Conservation (phyloP, 1,284 basidiomycete genomes). For the Volvariella surrecta region DNA sequence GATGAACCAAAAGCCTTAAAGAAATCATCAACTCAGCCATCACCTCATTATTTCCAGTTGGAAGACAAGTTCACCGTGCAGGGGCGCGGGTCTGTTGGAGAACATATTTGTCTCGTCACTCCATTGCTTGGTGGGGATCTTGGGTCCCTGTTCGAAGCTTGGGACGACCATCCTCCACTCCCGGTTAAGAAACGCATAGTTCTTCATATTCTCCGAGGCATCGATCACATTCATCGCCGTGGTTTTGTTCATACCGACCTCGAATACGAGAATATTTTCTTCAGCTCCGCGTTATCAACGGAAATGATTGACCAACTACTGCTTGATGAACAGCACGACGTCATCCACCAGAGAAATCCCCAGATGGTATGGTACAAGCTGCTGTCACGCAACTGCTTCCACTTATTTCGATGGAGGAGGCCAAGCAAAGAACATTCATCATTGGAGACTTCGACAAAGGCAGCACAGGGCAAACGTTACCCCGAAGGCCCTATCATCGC, state of each 20-base stretch:
- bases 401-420: constrained; percentile 16
- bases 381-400: constrained; percentile 23
- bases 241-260: constrained; percentile 21
- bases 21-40: no score
- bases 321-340: constrained; percentile 13
- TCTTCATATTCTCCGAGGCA: no score
- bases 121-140: constrained; percentile 19
- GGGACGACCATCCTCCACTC: constrained; percentile 11
- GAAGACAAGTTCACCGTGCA: constrained; percentile 17
- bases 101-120: constrained; percentile 21
- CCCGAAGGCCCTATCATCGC: no score
- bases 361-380: constrained; percentile 16
- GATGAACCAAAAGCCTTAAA: constrained; percentile 2
- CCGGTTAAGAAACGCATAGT: no score
- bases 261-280: constrained; percentile 21
- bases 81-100: constrained; percentile 13
- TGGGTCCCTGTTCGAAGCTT: constrained; percentile 10
- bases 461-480: constrained; percentile 21
- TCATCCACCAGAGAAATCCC: constrained; percentile 16
- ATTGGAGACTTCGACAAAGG: constrained; percentile 23
- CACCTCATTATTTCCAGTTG: constrained; percentile 15
- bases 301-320: constrained; percentile 13
- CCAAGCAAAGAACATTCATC: constrained; percentile 16
- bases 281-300: constrained; percentile 8
- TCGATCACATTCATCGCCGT: background rate